Percentiles rank a stretch among this genome's conserved stretches.
Conservation (phyloP, 1,284 basidiomycete genomes). For the Entoloma clypeatum region DNA sequence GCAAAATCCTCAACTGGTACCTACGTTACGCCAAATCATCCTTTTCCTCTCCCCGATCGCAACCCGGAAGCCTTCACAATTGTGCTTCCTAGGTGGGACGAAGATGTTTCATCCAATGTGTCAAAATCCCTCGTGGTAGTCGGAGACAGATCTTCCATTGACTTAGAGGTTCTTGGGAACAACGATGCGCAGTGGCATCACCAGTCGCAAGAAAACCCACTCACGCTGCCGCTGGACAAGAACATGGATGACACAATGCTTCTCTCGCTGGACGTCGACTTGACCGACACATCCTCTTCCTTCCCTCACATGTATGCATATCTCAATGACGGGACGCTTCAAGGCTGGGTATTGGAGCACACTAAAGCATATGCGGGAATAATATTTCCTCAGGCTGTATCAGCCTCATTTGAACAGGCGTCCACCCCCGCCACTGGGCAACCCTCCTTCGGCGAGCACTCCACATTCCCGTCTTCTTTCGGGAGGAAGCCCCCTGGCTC, state of each 20-base stretch:
- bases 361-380: conserved; percentile 57
- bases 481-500: too few relatives aligned
- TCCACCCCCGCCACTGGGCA: conserved; percentile 23
- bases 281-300: conserved; percentile 46
- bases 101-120: conserved; percentile 38
- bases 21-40: conserved; percentile 50
- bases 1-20: conserved; percentile 49
- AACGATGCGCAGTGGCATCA: conserved; percentile 60
- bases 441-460: too few relatives aligned
- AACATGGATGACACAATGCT: conserved; percentile 71
- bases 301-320: conserved; percentile 72
- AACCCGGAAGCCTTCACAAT: conserved; percentile 53
- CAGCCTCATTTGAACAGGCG: conserved; percentile 22
- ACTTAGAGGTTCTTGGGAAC: conserved; percentile 68
- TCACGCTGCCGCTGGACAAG: conserved; percentile 69
- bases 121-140: conserved; percentile 54
- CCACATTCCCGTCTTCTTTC: too few relatives aligned
- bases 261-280: conserved; percentile 64
- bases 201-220: conserved; percentile 71
- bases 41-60: conserved; percentile 50
- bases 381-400: conserved; percentile 25
- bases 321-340: conserved; percentile 76
- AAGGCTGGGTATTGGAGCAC: conserved; percentile 74
- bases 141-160: conserved; percentile 71
- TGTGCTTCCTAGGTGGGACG: conserved; percentile 62